Evolutionary conservation across 257 asterid species (phyloP).

Genomic region (Gardenia jasminoides): DNA sequence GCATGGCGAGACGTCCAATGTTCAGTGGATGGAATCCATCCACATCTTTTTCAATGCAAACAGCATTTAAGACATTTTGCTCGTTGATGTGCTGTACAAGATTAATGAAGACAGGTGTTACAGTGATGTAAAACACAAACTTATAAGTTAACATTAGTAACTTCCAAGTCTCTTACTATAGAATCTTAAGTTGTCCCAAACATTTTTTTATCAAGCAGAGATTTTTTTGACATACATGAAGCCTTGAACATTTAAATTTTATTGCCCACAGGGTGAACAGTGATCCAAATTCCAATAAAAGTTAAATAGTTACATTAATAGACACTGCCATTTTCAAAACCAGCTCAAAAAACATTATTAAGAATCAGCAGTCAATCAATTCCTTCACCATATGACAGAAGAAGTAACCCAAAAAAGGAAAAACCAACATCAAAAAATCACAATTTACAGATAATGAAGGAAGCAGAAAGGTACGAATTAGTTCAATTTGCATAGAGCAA

Average conservation of each 20-base stretch:
- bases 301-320: not conserved
- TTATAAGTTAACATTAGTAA: not conserved
- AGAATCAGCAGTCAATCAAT: too few species aligned
- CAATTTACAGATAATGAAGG: not conserved
- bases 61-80: conserved; percentile 72
- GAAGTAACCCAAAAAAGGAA: too few species aligned
- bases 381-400: too few species aligned
- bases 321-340: not conserved
- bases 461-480: not conserved
- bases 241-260: not conserved
- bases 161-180: not conserved
- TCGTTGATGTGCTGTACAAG: conserved; percentile 77
- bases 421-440: too few species aligned
- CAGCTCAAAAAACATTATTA: not conserved
- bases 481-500: not conserved
- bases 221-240: not conserved
- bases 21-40: conserved; percentile 94
- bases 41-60: conserved; percentile 89
- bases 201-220: not conserved
- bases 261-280: not conserved
- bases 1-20: conserved; percentile 90
- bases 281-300: not conserved
- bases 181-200: not conserved
- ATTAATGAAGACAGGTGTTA: not conserved
- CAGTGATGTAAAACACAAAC: not conserved